These are phyloP conservation scores for Leishmania mexicana DNA, from an alignment of 208 protist genomes.

Conservation along the genomic window DNA sequence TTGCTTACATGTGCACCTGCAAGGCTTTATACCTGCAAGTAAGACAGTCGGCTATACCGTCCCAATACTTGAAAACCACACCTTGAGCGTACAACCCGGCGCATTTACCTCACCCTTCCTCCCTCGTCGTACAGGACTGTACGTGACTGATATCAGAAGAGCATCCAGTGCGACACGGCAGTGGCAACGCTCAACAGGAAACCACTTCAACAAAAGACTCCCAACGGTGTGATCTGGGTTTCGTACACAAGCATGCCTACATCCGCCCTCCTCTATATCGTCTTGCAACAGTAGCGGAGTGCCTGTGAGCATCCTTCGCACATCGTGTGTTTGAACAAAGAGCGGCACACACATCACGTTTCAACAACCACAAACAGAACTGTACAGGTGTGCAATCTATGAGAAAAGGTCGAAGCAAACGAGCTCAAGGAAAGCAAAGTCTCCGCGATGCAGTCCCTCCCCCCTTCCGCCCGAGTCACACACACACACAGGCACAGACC, in stretches of 20 bases:
- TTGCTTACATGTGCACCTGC: background rate
- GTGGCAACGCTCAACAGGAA: background rate
- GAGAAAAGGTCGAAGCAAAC: background rate
- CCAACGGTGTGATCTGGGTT: background rate
- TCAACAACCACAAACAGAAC: background rate
- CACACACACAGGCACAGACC: too few relatives aligned
- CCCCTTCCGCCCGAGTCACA: background rate
- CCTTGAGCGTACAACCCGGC: background rate
- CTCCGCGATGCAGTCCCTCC: too few relatives aligned
- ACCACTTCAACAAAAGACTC: background rate
- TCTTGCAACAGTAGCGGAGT: background rate
- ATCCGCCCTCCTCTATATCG: background rate
- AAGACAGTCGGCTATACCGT: background rate
- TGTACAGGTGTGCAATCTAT: constrained; percentile 5
- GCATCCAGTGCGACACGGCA: background rate
- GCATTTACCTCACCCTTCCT: background rate
- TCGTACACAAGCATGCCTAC: background rate
- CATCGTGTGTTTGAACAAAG: background rate
- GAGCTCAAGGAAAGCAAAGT: background rate
- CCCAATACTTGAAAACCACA: background rate
- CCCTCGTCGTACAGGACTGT: background rate
- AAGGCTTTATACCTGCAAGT: background rate
- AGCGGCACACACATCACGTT: background rate
- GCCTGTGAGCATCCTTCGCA: background rate
- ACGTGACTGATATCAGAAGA: background rate